Evolutionary conservation across 257 asterid species (phyloP).

Genomic region (Lycium barbarum): DNA sequence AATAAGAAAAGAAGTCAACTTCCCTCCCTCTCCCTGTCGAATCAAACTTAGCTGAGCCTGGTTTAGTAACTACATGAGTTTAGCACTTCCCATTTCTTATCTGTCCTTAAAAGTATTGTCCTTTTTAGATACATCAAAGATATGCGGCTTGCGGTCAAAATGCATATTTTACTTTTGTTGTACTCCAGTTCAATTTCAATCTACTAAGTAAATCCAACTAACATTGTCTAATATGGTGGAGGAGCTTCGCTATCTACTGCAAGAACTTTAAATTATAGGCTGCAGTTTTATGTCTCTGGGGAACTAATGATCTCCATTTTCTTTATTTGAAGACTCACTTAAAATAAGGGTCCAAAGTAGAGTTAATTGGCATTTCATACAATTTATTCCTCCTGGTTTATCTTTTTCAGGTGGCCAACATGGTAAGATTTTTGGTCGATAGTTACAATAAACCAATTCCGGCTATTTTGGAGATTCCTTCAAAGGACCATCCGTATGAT

Average conservation of each 20-base stretch:
- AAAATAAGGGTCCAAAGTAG: background rate
- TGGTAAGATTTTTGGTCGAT: conserved; percentile 85
- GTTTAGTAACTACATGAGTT: background rate
- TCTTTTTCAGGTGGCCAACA: conserved; percentile 72
- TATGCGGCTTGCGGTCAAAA: background rate
- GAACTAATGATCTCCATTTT: background rate
- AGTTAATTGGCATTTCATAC: background rate
- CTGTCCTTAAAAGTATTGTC: background rate
- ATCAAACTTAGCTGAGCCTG: background rate
- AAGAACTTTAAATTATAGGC: background rate
- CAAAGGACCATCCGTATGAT: conserved; percentile 95
- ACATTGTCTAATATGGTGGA: background rate
- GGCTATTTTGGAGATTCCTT: conserved; percentile 92
- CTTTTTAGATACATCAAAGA: background rate
- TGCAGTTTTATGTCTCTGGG: background rate
- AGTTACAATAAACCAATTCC: conserved; percentile 91
- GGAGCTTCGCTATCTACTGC: background rate
- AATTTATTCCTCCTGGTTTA: conserved; percentile 25
- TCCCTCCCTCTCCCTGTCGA: background rate
- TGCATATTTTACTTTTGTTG: background rate
- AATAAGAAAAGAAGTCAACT: background rate
- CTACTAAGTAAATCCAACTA: background rate
- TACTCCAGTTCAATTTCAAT: background rate
- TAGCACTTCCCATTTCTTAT: background rate
- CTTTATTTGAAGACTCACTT: background rate